Evolutionary conservation across 2,329 filamentous ascomycete genomes (phyloP).

Genomic region (Trichoderma brevicompactum): DNA sequence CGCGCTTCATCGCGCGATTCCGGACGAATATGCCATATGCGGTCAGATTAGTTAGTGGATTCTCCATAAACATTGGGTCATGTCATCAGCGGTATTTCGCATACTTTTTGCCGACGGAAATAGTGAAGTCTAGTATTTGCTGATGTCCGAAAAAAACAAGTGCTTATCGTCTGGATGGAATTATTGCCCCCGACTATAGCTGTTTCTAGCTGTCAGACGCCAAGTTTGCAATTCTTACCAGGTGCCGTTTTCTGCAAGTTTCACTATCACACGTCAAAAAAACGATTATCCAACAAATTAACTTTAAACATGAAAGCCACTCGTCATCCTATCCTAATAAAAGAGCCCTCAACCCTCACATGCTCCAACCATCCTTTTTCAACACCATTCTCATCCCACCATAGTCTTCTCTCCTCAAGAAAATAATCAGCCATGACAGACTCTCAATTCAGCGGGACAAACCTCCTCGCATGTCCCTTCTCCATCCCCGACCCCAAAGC

Average conservation of each 20-base stretch:
- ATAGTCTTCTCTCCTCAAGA: not conserved
- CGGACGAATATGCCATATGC: too few relatives aligned
- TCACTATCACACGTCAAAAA: not conserved
- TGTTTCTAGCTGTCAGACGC: not conserved
- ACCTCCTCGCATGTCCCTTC: slow-evolving; percentile 27
- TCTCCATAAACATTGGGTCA: too few relatives aligned
- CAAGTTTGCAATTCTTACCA: not conserved
- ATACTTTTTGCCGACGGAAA: too few relatives aligned
- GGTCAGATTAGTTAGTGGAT: too few relatives aligned
- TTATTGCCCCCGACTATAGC: too few relatives aligned
- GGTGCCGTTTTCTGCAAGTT: not conserved
- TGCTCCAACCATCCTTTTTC: not conserved
- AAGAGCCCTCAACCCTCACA: too few relatives aligned
- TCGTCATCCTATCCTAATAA: too few relatives aligned
- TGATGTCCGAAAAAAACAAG: too few relatives aligned
- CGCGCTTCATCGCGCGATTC: too few relatives aligned
- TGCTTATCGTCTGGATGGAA: too few relatives aligned
- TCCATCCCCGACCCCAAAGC: slow-evolving; percentile 20
- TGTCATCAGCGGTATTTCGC: too few relatives aligned
- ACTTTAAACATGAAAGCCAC: not conserved
- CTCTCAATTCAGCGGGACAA: not conserved
- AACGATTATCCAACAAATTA: not conserved
- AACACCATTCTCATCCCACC: not conserved
- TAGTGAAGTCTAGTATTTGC: too few relatives aligned
- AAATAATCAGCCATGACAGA: slow-evolving; percentile 10